Base-by-base conservation (phyloP, 495 filamentous ascomycete genomes). In the Penicillium paxilli region DNA sequence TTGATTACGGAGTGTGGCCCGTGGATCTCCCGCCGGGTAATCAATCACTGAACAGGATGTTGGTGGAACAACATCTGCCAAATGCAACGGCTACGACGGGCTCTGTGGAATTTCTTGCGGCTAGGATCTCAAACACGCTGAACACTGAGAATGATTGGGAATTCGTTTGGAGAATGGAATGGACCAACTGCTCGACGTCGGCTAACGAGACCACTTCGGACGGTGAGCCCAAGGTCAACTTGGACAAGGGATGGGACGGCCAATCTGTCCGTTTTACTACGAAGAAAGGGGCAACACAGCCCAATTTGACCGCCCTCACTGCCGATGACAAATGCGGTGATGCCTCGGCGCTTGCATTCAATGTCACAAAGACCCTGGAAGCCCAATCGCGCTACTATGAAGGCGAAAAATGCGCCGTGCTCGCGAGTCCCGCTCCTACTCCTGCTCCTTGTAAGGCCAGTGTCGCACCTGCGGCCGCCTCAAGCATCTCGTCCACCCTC, bases 381-480 rank as follows among this genome's bases (percentile, higher is more conserved):
- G 47, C 47, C 5, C 47, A 11, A 50, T 7, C 32, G 32, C 7
- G 47, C 9, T 10, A 37, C 17, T 24, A 17, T 37, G 20, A 37
- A 23, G 47, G 47, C 47, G 33, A 50, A 24, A 40, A 37, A 37
- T 50, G 47, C 33, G 47, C 47, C 33, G 47, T 50, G 21, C 47
- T 50, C 32, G 44, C 23, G 47, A 49, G 30, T 49, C 47, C 47
- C 6, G 12, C 47, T 16, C 47, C 47, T 21, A 49, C 47, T 3
- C 47, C 47, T 49, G 11, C 47, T 49, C 47, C 47, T 49, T 49
- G 47, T 30, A 49, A 49, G 47, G 30, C 17, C 20, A 49, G 47
- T 24, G 30, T 49, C 10, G 26, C 30, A 20, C 47, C 47, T 21
- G 28, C 47, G 19, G 47, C 47, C 37, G 47, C 47, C 32, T 49